Base-by-base conservation (phyloP, 257 asterid genomes). In the Asclepias syriaca region DNA sequence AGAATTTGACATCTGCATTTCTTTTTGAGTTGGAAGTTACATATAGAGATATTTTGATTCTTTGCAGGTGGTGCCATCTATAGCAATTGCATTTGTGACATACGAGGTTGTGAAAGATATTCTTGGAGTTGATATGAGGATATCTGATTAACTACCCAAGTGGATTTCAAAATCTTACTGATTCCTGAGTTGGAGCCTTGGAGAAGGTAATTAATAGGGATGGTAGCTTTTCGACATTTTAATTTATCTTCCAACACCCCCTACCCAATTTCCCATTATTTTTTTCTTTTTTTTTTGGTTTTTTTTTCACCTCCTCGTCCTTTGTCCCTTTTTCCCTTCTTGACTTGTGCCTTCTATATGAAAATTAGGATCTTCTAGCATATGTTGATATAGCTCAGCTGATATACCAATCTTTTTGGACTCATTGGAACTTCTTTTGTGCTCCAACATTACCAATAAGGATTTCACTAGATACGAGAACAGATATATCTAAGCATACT, bases 51-150 rank as follows among this genome's bases (percentile, higher is more conserved):
- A 1, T 69, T 39, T 60, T 8, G 11, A 19, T 48, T 71, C 56
- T 69, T 53, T 80, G 75, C 85, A 90, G 97, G 96, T 89, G 68
- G 97, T 91, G 56, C 97, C 96, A 6, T 91, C 97, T 9, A 91
- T 91, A 78, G 92, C 97, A 37, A 91, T 91, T 85, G 97, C 97
- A 53, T 91, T 91, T 68, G 97, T 91, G 91, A 78, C 95, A 0
- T 89, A 89, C 53, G 97, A 91, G 80, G 92, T 83, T 78, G 92
- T 87, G 80, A 91, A 89, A 77, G 92, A 84, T 71, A 73, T 86
- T 39, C 92, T 89, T 19, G 90, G 92, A 53, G 94, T 87, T 75
- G 97, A 90, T 77, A 79, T 90, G 85, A 88, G 84, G 64, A 88
- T 90, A 80, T 90, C 95, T 14, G 95, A 88, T 79, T 88, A 88